Base-by-base conservation (phyloP, 2,329 filamentous ascomycete species). In the Epichloe coenophiala region DNA sequence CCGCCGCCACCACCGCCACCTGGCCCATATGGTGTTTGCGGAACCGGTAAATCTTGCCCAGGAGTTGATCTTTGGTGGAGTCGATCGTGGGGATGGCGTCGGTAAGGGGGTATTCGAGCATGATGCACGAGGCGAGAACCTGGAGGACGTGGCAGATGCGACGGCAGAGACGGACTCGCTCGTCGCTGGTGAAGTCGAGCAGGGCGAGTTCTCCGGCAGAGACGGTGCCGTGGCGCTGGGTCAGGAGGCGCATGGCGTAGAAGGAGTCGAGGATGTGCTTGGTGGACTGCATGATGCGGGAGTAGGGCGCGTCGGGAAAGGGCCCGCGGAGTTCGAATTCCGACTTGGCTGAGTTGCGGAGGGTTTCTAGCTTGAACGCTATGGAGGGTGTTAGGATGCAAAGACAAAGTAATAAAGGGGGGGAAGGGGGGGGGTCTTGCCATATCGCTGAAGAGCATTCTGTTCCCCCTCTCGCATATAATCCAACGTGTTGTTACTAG, bases 201-300 rank as follows among this genome's bases (percentile, higher is more conserved):
- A 97, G 76, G 8, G 84, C 83, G 51, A 84, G 81, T 68, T 97
- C 91, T 4, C 91, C 90, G 27, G 84, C 78, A 3, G 83, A 88
- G 1, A 88, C 78, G 38, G 78, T 77, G 11, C 83, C 72, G 53
- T 91, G 86, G 60, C 90, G 91, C 61, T 86, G 77, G 38, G 95
- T 89, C 55, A 96, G 83, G 11, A 96, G 80, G 55, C 91, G 94
- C 88, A 98, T 95, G 48, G 90, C 88, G 62, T 97, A 90, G 65
- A 98, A 96, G 38, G 88, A 84, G 66, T 96, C 90, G 4, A 97
- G 80, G 68, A 96, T 87, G 48, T 85, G 82, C 55, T 84, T 83
- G 1, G 90, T 95, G 9, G 84, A 84, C 21, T 80, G 78, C 62
- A 97, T 77, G 51, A 97, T 85, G 37, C 81, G 78, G 4, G 77